Evolutionary conservation across 805 yeast genomes (phyloP).

Genomic region (Cyberlindnera xylosilytica): DNA sequence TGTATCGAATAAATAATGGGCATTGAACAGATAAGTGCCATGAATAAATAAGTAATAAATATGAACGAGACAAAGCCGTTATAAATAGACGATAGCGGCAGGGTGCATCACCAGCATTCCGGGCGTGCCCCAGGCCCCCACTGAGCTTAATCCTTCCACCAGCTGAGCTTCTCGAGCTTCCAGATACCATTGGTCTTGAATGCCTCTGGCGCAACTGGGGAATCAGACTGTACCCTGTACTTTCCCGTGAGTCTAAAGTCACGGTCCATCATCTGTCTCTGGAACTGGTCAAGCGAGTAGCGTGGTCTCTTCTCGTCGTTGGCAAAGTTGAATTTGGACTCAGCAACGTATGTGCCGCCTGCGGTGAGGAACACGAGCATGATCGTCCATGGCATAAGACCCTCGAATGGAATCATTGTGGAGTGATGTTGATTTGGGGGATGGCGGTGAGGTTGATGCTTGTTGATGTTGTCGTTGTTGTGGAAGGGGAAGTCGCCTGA

Average conservation of each 20-base stretch:
- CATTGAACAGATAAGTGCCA: not conserved
- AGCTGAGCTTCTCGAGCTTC: constrained; percentile 28
- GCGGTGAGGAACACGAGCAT: constrained; percentile 48
- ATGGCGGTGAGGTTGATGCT: not conserved
- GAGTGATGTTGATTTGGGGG: not conserved
- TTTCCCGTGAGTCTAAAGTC: constrained; percentile 76
- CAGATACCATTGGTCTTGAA: constrained; percentile 67
- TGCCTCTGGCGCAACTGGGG: constrained; percentile 68
- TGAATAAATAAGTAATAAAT: constrained; percentile 9
- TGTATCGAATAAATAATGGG: constrained; percentile 7
- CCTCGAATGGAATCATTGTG: constrained; percentile 67
- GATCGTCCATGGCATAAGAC: constrained; percentile 57
- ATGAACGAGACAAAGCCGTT: not conserved
- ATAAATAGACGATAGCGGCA: not conserved
- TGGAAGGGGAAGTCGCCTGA: not conserved
- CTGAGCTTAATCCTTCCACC: constrained; percentile 22
- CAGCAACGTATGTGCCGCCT: constrained; percentile 51
- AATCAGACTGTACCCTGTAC: constrained; percentile 63
- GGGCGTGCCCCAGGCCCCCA: too few species aligned
- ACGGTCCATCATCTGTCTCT: constrained; percentile 54
- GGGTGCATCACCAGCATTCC: too few species aligned
- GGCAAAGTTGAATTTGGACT: constrained; percentile 36
- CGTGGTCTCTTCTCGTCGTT: constrained; percentile 54
- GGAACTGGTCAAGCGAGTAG: constrained; percentile 52
- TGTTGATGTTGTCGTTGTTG: not conserved